Evolutionary conservation across 768 basidiomycete genomes (phyloP).

Genomic region (Boletellus ananiceps): DNA sequence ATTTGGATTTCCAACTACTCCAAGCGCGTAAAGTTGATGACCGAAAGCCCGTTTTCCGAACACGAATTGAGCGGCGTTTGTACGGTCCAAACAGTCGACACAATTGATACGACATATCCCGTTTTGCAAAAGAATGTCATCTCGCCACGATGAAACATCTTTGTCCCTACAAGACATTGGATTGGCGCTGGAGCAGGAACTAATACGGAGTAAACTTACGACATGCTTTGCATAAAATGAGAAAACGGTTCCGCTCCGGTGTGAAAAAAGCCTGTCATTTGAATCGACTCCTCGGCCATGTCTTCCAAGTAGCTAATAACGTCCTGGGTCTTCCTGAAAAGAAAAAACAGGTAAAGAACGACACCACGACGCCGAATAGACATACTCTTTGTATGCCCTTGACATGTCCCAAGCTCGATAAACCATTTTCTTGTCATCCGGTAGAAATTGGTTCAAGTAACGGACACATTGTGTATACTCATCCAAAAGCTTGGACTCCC

Average conservation of each 20-base stretch:
- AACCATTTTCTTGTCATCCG: conserved; percentile 77
- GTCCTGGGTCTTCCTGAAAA: conserved; percentile 81
- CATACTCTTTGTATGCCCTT: conserved; percentile 89
- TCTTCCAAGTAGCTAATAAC: conserved; percentile 95
- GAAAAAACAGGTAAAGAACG: not conserved
- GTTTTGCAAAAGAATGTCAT: conserved; percentile 75
- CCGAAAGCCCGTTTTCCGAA: conserved; percentile 93
- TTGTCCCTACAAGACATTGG: conserved; percentile 24
- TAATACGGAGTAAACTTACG: conserved; percentile 25
- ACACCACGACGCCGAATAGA: not conserved
- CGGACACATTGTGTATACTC: conserved; percentile 90
- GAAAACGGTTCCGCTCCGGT: conserved; percentile 84
- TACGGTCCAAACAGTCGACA: conserved; percentile 94
- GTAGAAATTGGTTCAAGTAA: conserved; percentile 95
- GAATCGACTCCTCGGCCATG: conserved; percentile 88
- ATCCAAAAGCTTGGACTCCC: conserved; percentile 85
- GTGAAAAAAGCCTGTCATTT: conserved; percentile 93
- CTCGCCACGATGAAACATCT: conserved; percentile 45
- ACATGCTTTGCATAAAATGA: conserved; percentile 49
- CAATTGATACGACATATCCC: conserved; percentile 94
- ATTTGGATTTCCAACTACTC: conserved; percentile 80
- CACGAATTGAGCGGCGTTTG: conserved; percentile 95
- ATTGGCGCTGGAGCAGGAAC: not conserved
- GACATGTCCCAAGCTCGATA: conserved; percentile 98
- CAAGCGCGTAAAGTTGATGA: conserved; percentile 92